A percentile compares a stretch with the other conserved stretches of the same genome.
phyloP scores from a whole-genome alignment of 441 rosid genomes.

The Omphalea diandra region DNA sequence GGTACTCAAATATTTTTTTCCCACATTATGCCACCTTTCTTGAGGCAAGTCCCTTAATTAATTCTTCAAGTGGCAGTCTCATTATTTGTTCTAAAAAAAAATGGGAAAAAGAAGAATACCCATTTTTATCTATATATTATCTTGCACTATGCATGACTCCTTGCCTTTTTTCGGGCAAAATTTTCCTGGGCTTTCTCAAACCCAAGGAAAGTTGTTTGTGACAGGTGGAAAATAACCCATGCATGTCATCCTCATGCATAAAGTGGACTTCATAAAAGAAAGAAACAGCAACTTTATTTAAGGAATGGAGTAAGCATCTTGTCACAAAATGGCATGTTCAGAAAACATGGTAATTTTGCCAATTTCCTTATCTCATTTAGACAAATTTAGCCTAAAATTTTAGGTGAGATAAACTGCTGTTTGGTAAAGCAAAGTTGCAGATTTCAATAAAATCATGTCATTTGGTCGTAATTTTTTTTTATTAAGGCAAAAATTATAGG shows the following conservation, averaged over 20 bases:
- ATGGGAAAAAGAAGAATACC: too few relatives aligned
- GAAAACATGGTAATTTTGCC: conserved; percentile 1
- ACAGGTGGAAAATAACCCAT: too few relatives aligned
- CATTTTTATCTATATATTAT: not conserved
- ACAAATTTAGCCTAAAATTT: not conserved
- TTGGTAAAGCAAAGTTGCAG: too few relatives aligned
- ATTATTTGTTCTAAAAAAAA: conserved; percentile 14
- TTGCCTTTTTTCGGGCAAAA: too few relatives aligned
- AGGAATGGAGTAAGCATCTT: not conserved
- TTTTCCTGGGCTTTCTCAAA: not conserved
- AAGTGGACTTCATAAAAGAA: not conserved
- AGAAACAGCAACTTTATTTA: not conserved
- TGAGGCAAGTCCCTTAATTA: conserved; percentile 30
- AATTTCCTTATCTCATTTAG: not conserved
- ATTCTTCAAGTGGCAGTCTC: conserved; percentile 31
- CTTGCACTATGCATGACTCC: too few relatives aligned
- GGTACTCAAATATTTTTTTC: conserved; percentile 19
- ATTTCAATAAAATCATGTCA: not conserved
- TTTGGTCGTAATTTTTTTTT: not conserved
- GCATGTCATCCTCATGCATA: not conserved
- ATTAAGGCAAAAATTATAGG: not conserved
- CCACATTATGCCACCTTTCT: conserved; percentile 22
- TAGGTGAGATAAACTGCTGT: not conserved
- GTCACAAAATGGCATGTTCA: not conserved
- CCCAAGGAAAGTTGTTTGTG: not conserved